phyloP scores from a whole-genome alignment of 768 basidiomycete species.

The Termitomyces sp. region DNA sequence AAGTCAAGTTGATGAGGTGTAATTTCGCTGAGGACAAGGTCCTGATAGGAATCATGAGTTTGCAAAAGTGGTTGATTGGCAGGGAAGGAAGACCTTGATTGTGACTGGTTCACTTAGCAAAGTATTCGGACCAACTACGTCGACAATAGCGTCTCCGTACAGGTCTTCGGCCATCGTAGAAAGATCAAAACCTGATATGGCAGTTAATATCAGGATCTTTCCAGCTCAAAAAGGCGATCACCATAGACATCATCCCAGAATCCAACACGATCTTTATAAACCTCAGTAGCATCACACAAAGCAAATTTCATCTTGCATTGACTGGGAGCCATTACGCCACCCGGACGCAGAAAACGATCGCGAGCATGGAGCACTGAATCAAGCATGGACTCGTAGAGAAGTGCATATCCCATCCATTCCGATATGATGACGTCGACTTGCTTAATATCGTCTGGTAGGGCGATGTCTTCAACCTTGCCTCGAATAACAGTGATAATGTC shows the following conservation, averaged over 20 bases:
- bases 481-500: constrained; percentile 80
- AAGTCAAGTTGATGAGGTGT: constrained; percentile 76
- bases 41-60: constrained; percentile 35
- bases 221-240: constrained; percentile 23
- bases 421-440: constrained; percentile 93
- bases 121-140: constrained; percentile 63
- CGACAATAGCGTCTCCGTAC: constrained; percentile 80
- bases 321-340: constrained; percentile 86
- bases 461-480: constrained; percentile 88
- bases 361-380: constrained; percentile 90
- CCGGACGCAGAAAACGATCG: constrained; percentile 74
- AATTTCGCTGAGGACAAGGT: constrained; percentile 64
- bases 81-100: constrained; percentile 51
- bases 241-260: constrained; percentile 95
- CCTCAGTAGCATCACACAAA: constrained; percentile 70
- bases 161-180: constrained; percentile 71
- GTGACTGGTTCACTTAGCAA: constrained; percentile 56
- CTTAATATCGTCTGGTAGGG: constrained; percentile 60
- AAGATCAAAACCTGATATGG: constrained; percentile 73
- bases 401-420: constrained; percentile 96
- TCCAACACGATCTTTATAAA: constrained; percentile 74
- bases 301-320: constrained; percentile 84
- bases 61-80: neutral
- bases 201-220: neutral
- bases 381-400: constrained; percentile 95